Conservation (phyloP, 257 asterid genomes). For the Solanum pinnatisectum region DNA sequence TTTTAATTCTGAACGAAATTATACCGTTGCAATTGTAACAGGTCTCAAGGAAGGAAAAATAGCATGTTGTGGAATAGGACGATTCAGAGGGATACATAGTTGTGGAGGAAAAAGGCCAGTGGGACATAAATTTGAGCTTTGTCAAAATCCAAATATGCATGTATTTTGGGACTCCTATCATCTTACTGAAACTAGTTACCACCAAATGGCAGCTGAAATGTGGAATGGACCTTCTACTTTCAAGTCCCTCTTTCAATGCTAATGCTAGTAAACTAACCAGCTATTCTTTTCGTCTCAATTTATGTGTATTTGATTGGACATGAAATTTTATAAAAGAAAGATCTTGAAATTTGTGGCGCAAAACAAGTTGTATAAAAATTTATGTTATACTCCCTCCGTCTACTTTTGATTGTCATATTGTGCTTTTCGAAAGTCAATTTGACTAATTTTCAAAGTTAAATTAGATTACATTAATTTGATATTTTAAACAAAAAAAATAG, state of each 20-base stretch:
- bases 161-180: constrained; percentile 32
- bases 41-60: constrained; percentile 20
- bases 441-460: too few relatives aligned
- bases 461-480: too few relatives aligned
- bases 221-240: constrained; percentile 18
- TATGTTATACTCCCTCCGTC: background rate
- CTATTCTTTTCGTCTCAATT: background rate
- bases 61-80: constrained; percentile 31
- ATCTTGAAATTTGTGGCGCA: background rate
- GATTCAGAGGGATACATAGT: constrained; percentile 16
- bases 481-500: too few relatives aligned
- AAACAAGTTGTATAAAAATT: background rate
- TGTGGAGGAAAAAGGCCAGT: constrained; percentile 29
- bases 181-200: constrained; percentile 14
- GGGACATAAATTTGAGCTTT: constrained; percentile 13
- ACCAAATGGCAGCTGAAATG: constrained; percentile 22
- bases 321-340: background rate
- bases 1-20: background rate
- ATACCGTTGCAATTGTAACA: background rate
- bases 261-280: background rate
- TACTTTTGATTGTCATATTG: too few relatives aligned
- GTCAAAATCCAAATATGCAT: constrained; percentile 14
- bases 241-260: background rate
- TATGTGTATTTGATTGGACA: background rate
- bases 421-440: too few relatives aligned